These are phyloP conservation scores for Fragilaria crotonensis DNA, from an alignment of 108 stramenopile genomes.

Conservation along the genomic window DNA sequence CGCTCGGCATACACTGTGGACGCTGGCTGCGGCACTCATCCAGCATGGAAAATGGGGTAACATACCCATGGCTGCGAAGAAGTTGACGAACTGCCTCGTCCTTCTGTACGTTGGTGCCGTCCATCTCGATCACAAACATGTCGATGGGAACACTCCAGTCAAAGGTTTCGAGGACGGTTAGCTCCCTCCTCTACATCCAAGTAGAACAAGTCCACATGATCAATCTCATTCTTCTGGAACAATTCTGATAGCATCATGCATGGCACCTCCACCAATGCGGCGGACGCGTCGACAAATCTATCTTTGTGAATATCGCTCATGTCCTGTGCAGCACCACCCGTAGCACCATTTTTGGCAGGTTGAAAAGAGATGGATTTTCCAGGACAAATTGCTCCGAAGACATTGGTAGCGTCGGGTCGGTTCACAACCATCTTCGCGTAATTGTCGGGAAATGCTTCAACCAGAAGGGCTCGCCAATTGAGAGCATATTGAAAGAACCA, in stretches of 20 bases:
- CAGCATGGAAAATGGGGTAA: too few relatives aligned
- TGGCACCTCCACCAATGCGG: conserved; percentile 5
- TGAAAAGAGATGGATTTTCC: conserved; percentile 15
- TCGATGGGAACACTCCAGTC: conserved; percentile 36
- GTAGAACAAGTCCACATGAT: conserved; percentile 39
- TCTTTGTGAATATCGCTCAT: conserved; percentile 14
- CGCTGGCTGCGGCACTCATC: too few relatives aligned
- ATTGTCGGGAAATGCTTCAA: conserved; percentile 30
- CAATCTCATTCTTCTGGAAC: conserved; percentile 17
- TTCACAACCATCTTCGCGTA: conserved; percentile 18
- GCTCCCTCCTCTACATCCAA: conserved; percentile 38
- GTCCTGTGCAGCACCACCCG: conserved; percentile 11
- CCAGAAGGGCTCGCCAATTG: conserved; percentile 36
- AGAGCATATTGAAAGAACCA: conserved; percentile 39
- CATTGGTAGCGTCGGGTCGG: conserved; percentile 16
- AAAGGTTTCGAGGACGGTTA: conserved; percentile 38
- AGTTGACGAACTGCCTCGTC: conserved; percentile 22
- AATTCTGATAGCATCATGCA: conserved; percentile 12
- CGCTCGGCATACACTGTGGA: neutral
- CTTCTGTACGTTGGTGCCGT: conserved; percentile 14
- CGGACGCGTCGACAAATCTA: conserved; percentile 6
- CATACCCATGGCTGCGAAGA: too few relatives aligned
- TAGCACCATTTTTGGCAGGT: conserved; percentile 19
- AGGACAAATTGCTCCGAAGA: conserved; percentile 36
- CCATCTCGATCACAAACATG: conserved; percentile 37